A percentile compares a stretch with the other conserved stretches of the same genome.
Conservation (phyloP, 106 monocot species). For the Acorus gramineus region DNA sequence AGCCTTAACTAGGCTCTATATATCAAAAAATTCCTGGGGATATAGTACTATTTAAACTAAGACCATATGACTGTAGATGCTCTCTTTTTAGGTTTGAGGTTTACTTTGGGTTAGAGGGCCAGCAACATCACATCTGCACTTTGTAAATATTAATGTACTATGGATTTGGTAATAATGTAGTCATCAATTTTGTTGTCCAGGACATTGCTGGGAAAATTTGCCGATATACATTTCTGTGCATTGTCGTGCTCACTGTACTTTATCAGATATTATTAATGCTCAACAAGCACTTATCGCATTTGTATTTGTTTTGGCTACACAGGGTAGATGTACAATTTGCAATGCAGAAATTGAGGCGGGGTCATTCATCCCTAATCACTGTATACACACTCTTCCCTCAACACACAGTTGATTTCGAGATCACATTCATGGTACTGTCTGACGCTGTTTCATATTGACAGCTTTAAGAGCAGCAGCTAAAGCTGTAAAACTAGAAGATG, state of each 20-base stretch:
- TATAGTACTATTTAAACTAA: too few species aligned
- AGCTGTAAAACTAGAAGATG: conserved; percentile 69
- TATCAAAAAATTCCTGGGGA: too few species aligned
- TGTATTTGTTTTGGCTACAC: conserved; percentile 12
- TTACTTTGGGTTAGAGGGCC: too few species aligned
- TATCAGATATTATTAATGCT: not conserved
- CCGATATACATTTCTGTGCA: too few species aligned
- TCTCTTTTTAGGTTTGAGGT: too few species aligned
- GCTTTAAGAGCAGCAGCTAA: conserved; percentile 78
- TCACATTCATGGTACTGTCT: not conserved
- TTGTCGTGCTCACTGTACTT: not conserved
- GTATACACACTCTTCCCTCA: conserved; percentile 18
- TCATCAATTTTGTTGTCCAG: too few species aligned
- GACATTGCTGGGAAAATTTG: too few species aligned
- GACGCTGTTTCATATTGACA: conserved; percentile 12
- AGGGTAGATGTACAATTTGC: conserved; percentile 71
- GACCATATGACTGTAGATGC: too few species aligned
- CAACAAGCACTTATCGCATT: not conserved
- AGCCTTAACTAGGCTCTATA: too few species aligned
- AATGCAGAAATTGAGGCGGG: conserved; percentile 56
- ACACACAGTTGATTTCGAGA: not conserved
- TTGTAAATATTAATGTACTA: too few species aligned
- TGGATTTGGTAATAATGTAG: too few species aligned
- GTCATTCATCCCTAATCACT: conserved; percentile 63
- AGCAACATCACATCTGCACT: too few species aligned